Percentiles rank a stretch among this genome's conserved stretches.
These are phyloP conservation scores for Candida easanensis DNA, from an alignment of 805 yeast species.

Conservation along the genomic window DNA sequence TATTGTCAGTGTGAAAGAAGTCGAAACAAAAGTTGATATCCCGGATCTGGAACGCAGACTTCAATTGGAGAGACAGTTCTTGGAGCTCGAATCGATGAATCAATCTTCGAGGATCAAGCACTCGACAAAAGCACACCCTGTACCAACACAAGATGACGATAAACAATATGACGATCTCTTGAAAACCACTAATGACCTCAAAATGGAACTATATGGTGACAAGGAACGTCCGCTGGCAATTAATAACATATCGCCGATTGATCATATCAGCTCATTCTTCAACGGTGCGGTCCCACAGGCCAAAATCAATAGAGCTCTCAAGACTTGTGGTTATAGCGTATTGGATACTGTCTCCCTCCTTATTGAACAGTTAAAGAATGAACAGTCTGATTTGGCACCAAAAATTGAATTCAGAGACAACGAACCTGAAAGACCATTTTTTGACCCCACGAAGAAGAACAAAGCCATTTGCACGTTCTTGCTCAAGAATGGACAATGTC, in stretches of 20 bases:
- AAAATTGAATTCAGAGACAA: neutral
- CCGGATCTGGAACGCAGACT: slow-evolving; percentile 27
- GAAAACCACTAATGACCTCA: slow-evolving; percentile 18
- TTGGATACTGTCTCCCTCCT: slow-evolving; percentile 24
- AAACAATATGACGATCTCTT: slow-evolving; percentile 20
- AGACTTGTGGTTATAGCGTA: slow-evolving; percentile 35
- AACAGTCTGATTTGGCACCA: neutral
- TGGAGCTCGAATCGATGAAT: slow-evolving; percentile 17
- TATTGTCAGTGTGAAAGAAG: slow-evolving; percentile 23
- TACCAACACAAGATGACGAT: neutral
- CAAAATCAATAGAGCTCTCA: slow-evolving; percentile 36
- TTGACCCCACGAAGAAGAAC: slow-evolving; percentile 11
- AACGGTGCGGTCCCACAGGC: slow-evolving; percentile 30
- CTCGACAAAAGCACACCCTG: neutral
- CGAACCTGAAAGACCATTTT: slow-evolving; percentile 4
- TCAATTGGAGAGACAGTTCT: slow-evolving; percentile 25
- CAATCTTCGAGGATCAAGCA: neutral
- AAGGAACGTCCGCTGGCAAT: slow-evolving; percentile 1
- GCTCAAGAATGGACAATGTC: slow-evolving; percentile 39
- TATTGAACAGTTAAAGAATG: slow-evolving; percentile 20
- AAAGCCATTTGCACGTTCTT: slow-evolving; percentile 40
- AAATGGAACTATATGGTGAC: slow-evolving; percentile 21
- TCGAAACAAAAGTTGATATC: slow-evolving; percentile 20
- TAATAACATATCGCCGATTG: slow-evolving; percentile 33
- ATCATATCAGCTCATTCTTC: slow-evolving; percentile 32